Base-by-base conservation (phyloP, 208 protist genomes). In the Herpetomonas muscarum region DNA sequence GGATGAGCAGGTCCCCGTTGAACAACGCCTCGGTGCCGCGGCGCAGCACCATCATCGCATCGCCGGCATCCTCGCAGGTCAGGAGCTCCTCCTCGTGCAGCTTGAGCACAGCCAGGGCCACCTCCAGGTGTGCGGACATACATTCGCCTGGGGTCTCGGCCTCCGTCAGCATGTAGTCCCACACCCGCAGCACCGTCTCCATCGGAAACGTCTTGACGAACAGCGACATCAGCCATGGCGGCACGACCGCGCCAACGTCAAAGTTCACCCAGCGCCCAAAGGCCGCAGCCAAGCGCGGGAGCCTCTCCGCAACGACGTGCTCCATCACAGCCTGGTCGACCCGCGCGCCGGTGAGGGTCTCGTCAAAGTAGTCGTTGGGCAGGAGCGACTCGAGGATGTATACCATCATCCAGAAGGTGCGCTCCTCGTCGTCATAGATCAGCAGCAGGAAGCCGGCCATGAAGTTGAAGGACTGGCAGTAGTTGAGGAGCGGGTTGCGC, bases 381-480 rank as follows among this genome's bases (percentile, higher is more conserved):
- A 90, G 61, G 13, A 90, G 47, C 30, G 63, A 54, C 61, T 90
- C 83, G 9, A 85, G 59, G 9, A 90, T 64, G 55, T 85, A 55
- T 12, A 70, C 39, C 37, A 80, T 61, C 22, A 85, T 46, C 83
- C 83, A 90, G 45, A 90, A 87, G 21, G 51, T 53, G 7, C 70
- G 56, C 55, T 90, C 83, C 56, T 87, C 83, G 45, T 90, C 79
- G 63, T 87, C 83, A 34, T 82, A 37, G 0, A 90, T 64, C 4
- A 90, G 47, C 22, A 90, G 61, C 32, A 81, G 44, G 42, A 87
- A 76, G 6, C 67, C 83, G 6, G 73, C 76, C 9, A 90, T 45
- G 37, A 75, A 90, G 57, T 90, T 90, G 59, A 90, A 87, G 42
- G 79, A 87, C 59, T 90, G 83, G 54, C 83, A 90, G 65, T 90